A percentile compares a stretch with the other conserved stretches of the same genome.
These are phyloP conservation scores for Rhizopus sp. DNA, from an alignment of 371 early-diverging fungal genomes.

Conservation along the genomic window DNA sequence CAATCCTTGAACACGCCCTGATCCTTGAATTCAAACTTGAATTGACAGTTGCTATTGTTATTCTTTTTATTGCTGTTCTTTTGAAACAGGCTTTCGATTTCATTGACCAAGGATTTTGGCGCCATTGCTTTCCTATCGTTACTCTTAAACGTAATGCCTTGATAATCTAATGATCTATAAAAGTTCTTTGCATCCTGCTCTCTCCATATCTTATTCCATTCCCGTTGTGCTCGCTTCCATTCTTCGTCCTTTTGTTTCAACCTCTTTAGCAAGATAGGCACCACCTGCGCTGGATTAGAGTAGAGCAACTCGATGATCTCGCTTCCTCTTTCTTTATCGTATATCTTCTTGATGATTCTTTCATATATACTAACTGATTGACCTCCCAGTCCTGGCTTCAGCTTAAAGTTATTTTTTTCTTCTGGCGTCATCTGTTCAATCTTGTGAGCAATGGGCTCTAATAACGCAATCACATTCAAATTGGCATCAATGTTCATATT, in stretches of 20 bases:
- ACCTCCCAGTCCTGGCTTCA: conserved; percentile 79
- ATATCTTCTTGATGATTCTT: conserved; percentile 85
- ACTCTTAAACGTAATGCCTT: conserved; percentile 86
- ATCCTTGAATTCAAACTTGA: conserved; percentile 65
- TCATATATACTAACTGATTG: conserved; percentile 81
- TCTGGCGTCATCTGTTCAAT: conserved; percentile 80
- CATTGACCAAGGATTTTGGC: conserved; percentile 75
- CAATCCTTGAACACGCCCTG: conserved; percentile 65
- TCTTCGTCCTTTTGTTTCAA: conserved; percentile 96
- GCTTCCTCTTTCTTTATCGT: conserved; percentile 77
- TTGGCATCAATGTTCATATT: conserved; percentile 96
- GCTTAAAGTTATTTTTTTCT: conserved; percentile 68
- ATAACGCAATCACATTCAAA: conserved; percentile 79
- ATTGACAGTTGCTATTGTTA: conserved; percentile 60
- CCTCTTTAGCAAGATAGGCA: conserved; percentile 93
- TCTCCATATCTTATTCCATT: conserved; percentile 96
- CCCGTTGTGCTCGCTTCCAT: conserved; percentile 76
- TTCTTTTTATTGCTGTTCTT: conserved; percentile 18
- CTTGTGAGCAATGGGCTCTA: conserved; percentile 81
- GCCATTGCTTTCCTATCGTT: conserved; percentile 86
- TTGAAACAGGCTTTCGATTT: conserved; percentile 78
- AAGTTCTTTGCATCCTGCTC: conserved; percentile 93
- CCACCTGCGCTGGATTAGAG: conserved; percentile 85
- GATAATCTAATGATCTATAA: conserved; percentile 96
- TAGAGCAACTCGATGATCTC: conserved; percentile 93